Percentiles rank a stretch among this genome's conserved stretches.
phyloP scores from a whole-genome alignment of 2,329 filamentous ascomycete genomes.

The Ophiobolus disseminans region DNA sequence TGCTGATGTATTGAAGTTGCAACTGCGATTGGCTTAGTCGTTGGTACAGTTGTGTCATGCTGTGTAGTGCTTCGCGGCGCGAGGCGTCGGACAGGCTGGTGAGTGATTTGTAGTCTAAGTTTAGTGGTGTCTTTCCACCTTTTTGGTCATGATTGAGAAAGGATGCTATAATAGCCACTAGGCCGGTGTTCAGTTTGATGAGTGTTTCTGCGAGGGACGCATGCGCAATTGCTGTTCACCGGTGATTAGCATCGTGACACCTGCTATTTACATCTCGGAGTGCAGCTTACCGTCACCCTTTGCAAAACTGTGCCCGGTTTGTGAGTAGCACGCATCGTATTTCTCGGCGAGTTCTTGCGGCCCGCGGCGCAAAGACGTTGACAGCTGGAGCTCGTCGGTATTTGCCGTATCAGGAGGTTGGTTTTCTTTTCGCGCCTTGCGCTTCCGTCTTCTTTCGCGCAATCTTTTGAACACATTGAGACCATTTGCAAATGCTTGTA shows the following conservation, averaged over 20 bases:
- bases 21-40: slow-evolving; percentile 48
- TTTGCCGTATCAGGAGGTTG: slow-evolving; percentile 25
- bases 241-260: slow-evolving; percentile 1
- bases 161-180: slow-evolving; percentile 55
- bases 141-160: slow-evolving; percentile 51
- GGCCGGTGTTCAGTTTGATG: slow-evolving; percentile 56
- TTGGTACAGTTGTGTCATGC: slow-evolving; percentile 50
- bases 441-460: slow-evolving; percentile 42
- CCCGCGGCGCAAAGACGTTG: slow-evolving; percentile 50
- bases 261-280: background rate
- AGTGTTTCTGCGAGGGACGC: slow-evolving; percentile 55
- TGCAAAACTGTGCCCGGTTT: slow-evolving; percentile 50
- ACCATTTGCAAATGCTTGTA: slow-evolving; percentile 55
- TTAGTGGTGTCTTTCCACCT: slow-evolving; percentile 33
- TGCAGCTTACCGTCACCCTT: slow-evolving; percentile 53
- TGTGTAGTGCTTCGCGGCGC: slow-evolving; percentile 53
- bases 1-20: slow-evolving; percentile 33
- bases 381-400: slow-evolving; percentile 49
- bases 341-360: slow-evolving; percentile 52
- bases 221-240: slow-evolving; percentile 52
- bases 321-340: slow-evolving; percentile 50
- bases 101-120: slow-evolving; percentile 54
- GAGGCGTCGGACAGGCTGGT: slow-evolving; percentile 56
- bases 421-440: slow-evolving; percentile 35
- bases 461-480: slow-evolving; percentile 55